A percentile compares a stretch with the other conserved stretches of the same genome.
phyloP scores from a whole-genome alignment of 495 filamentous ascomycete genomes.

The Annulohypoxylon nitens region DNA sequence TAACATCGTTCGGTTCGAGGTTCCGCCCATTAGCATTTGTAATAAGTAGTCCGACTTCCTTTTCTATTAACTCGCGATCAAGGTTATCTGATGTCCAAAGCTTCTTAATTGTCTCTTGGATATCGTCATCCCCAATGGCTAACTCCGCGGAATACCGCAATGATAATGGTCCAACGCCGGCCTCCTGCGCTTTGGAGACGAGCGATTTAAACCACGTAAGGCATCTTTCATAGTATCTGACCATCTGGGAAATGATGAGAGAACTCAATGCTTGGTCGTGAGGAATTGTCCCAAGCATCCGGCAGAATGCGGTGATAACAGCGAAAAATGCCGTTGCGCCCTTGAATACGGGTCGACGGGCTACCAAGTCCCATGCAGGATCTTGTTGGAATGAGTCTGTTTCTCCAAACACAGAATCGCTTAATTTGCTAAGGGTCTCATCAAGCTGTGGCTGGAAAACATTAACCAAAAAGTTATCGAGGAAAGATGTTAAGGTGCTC shows the following conservation, averaged over 20 bases:
- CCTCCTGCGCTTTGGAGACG: slow-evolving; percentile 67
- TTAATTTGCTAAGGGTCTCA: slow-evolving; percentile 91
- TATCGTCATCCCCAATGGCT: slow-evolving; percentile 72
- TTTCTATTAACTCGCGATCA: slow-evolving; percentile 62
- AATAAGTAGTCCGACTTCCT: slow-evolving; percentile 78
- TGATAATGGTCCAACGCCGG: slow-evolving; percentile 53
- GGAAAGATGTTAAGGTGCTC: slow-evolving; percentile 90
- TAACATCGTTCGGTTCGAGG: slow-evolving; percentile 81
- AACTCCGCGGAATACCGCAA: slow-evolving; percentile 80
- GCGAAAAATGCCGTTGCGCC: slow-evolving; percentile 91
- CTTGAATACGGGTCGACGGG: slow-evolving; percentile 89
- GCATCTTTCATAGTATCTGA: slow-evolving; percentile 91
- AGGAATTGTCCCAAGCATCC: slow-evolving; percentile 93
- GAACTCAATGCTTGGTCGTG: slow-evolving; percentile 96
- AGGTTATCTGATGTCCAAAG: slow-evolving; percentile 68
- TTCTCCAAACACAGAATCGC: slow-evolving; percentile 83
- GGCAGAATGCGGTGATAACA: slow-evolving; percentile 89
- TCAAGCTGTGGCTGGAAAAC: slow-evolving; percentile 97
- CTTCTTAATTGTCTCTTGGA: slow-evolving; percentile 73
- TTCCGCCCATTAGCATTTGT: slow-evolving; percentile 71
- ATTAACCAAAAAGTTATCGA: slow-evolving; percentile 98
- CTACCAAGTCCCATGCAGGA: slow-evolving; percentile 79
- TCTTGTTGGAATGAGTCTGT: slow-evolving; percentile 90
- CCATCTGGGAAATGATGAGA: slow-evolving; percentile 89
- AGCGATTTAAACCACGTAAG: slow-evolving; percentile 86